Percentiles rank a stretch among this genome's conserved stretches.
These are phyloP conservation scores for Ensete ventricosum DNA, from an alignment of 176 grass and related monocot species.

Conservation along the genomic window DNA sequence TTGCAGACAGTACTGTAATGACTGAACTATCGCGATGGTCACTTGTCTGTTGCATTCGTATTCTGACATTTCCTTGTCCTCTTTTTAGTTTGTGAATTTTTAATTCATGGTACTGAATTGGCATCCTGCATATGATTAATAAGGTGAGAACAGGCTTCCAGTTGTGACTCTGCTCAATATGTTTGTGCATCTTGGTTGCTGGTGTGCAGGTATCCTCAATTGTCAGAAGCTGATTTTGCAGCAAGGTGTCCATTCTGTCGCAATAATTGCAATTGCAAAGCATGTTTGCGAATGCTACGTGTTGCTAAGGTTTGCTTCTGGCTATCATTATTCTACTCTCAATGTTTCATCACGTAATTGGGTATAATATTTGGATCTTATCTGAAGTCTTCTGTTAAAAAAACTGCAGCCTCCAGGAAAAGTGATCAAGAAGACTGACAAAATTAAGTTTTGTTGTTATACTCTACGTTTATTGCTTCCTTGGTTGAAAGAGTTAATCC, in stretches of 20 bases:
- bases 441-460: slow-evolving; percentile 37
- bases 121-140: neutral
- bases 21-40: too few species aligned
- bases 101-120: neutral
- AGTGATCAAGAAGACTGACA: slow-evolving; percentile 34
- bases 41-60: neutral
- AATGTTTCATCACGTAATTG: neutral
- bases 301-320: slow-evolving; percentile 30
- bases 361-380: slow-evolving; percentile 3
- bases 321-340: neutral
- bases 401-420: slow-evolving; percentile 39
- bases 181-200: slow-evolving; percentile 11
- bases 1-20: neutral
- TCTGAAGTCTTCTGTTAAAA: slow-evolving; percentile 6
- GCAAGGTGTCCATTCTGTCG: slow-evolving; percentile 44
- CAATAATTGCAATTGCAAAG: slow-evolving; percentile 71
- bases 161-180: neutral
- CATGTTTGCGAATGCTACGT: slow-evolving; percentile 40
- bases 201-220: slow-evolving; percentile 48
- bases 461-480: slow-evolving; percentile 37
- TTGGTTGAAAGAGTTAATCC: slow-evolving; percentile 47
- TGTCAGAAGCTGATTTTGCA: slow-evolving; percentile 43
- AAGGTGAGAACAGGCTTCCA: neutral
- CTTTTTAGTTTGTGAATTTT: neutral
- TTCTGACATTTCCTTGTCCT: neutral